Conservation (phyloP, 2,329 filamentous ascomycete genomes). For the Huntiella moniliformis region DNA sequence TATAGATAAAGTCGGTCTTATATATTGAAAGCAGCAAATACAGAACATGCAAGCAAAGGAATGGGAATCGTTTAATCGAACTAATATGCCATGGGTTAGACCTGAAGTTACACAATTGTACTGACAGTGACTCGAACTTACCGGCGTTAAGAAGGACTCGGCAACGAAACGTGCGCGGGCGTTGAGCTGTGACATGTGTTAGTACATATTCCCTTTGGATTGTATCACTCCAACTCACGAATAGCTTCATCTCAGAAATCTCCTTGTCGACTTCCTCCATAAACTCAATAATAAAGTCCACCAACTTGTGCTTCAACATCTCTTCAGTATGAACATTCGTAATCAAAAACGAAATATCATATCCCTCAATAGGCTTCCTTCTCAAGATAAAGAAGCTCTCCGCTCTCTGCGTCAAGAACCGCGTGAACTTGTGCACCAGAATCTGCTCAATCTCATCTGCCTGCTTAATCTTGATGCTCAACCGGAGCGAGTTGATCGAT, state of each 20-base stretch:
- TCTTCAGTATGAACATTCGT: conserved; percentile 98
- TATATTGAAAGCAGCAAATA: not conserved
- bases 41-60: conserved; percentile 4
- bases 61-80: conserved; percentile 9
- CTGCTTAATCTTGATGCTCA: conserved; percentile 98
- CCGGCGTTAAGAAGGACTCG: conserved; percentile 92
- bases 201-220: conserved; percentile 5
- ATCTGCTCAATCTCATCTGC: conserved; percentile 98
- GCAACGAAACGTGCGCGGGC: conserved; percentile 93
- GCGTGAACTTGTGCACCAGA: conserved; percentile 92
- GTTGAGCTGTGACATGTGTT: conserved; percentile 48
- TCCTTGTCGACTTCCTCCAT: conserved; percentile 99
- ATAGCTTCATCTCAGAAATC: conserved; percentile 99
- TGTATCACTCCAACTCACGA: conserved; percentile 40
- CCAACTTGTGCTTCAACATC: conserved; percentile 97
- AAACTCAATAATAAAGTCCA: conserved; percentile 97
- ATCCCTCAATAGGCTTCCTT: conserved; percentile 89
- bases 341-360: conserved; percentile 96
- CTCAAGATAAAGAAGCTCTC: conserved; percentile 94
- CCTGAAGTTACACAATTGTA: too few relatives aligned
- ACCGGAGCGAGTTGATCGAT: conserved; percentile 87
- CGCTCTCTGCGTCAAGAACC: conserved; percentile 87
- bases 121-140: conserved; percentile 23
- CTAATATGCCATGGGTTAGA: not conserved
- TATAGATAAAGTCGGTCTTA: not conserved